phyloP scores from a whole-genome alignment of 164 flowering plant species.

The Platanus orientalis region DNA sequence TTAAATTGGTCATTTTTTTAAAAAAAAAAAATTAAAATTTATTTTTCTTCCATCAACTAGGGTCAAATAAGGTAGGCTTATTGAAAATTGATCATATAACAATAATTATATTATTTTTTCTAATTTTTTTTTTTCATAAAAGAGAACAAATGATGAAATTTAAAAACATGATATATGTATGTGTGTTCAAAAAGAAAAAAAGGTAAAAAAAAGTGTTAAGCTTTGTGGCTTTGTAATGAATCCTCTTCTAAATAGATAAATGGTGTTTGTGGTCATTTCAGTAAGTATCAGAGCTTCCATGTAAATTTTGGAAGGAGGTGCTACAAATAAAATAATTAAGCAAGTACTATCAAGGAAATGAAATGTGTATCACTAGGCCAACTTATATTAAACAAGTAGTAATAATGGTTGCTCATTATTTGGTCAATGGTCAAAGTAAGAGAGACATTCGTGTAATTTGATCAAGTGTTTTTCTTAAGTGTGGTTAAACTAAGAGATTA shows the following conservation, averaged over 20 bases:
- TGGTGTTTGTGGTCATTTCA: constrained; percentile 3
- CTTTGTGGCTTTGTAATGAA: too few relatives aligned
- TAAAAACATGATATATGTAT: background rate
- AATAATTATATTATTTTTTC: background rate
- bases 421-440: constrained; percentile 23
- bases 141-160: background rate
- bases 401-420: constrained; percentile 12
- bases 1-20: background rate
- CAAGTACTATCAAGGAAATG: background rate
- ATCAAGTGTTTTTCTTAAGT: background rate
- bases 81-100: too few relatives aligned
- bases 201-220: background rate
- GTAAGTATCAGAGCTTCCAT: too few relatives aligned
- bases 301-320: background rate
- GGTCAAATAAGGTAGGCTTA: background rate
- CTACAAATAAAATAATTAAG: background rate
- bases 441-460: constrained; percentile 23
- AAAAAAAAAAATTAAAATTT: background rate
- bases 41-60: background rate
- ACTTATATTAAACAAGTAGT: constrained; percentile 14
- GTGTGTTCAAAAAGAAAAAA: background rate
- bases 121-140: background rate
- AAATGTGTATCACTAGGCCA: constrained; percentile 12
- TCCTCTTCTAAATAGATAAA: too few relatives aligned
- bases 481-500: background rate